A percentile compares a stretch with the other conserved stretches of the same genome.
Conservation (phyloP, 192 early-diverging fungal species). For the Coemansia aciculifera region DNA sequence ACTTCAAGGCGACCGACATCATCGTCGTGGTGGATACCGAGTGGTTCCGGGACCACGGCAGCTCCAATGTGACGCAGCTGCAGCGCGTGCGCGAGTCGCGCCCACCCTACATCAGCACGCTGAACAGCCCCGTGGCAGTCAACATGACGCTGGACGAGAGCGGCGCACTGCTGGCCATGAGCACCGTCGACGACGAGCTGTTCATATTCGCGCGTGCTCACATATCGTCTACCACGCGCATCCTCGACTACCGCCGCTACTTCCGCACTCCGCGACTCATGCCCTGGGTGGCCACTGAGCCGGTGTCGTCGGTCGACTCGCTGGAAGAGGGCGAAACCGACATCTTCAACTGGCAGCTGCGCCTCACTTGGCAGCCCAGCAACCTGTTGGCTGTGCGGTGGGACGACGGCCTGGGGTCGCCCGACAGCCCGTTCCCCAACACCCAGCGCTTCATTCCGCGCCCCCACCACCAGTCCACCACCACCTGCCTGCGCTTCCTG, state of each 20-base stretch:
- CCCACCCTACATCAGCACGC: conserved; percentile 55
- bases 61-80: conserved; percentile 45
- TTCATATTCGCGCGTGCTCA: conserved; percentile 49
- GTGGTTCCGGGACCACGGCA: conserved; percentile 54
- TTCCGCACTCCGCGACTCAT: conserved; percentile 22
- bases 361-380: conserved; percentile 52
- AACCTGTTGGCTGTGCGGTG: conserved; percentile 34
- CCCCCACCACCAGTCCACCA: conserved; percentile 35
- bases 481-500: conserved; percentile 47
- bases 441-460: conserved; percentile 40
- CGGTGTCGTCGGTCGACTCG: conserved; percentile 39
- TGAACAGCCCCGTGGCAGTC: conserved; percentile 52
- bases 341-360: conserved; percentile 48
- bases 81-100: conserved; percentile 56
- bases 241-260: conserved; percentile 55
- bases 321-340: conserved; percentile 51
- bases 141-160: conserved; percentile 55
- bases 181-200: conserved; percentile 53
- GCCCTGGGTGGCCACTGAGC: conserved; percentile 43
- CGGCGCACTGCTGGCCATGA: conserved; percentile 51
- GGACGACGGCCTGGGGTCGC: conserved; percentile 45
- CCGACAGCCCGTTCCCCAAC: conserved; percentile 42
- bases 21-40: conserved; percentile 48
- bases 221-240: conserved; percentile 26
- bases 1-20: conserved; percentile 54